A percentile compares a stretch with the other conserved stretches of the same genome.
Evolutionary conservation across 1,139 yeast genomes (phyloP).

Genomic region (Debaryomycetaceae sp.): DNA sequence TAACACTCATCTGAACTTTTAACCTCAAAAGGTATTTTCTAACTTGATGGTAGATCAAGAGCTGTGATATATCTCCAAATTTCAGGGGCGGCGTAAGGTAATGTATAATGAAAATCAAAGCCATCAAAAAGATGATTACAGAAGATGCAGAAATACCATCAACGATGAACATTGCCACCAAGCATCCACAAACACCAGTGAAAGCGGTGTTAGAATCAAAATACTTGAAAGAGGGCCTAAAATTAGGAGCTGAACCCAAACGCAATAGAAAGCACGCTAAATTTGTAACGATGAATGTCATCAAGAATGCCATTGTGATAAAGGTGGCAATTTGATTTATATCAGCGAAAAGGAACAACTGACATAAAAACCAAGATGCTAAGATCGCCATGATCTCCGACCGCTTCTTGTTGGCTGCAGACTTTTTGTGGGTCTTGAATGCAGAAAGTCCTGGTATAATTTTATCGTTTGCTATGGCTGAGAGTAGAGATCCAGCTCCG

Average conservation of each 20-base stretch:
- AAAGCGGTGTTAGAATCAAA: constrained; percentile 82
- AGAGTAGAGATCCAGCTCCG: constrained; percentile 87
- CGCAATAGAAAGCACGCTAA: constrained; percentile 86
- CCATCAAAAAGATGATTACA: constrained; percentile 61
- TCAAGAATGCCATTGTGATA: constrained; percentile 92
- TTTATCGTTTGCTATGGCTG: constrained; percentile 85
- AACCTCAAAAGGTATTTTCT: constrained; percentile 80
- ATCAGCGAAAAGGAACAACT: constrained; percentile 79
- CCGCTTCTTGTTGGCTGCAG: constrained; percentile 47
- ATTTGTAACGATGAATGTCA: constrained; percentile 93
- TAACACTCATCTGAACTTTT: constrained; percentile 82
- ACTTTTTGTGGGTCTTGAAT: constrained; percentile 50
- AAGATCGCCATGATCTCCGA: constrained; percentile 51
- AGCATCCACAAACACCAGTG: constrained; percentile 64
- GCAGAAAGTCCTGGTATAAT: constrained; percentile 71
- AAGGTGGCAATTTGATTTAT: constrained; percentile 92
- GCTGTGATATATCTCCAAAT: constrained; percentile 97
- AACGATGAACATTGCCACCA: constrained; percentile 87
- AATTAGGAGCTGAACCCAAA: constrained; percentile 92
- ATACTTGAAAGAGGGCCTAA: constrained; percentile 88
- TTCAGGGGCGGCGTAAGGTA: constrained; percentile 90
- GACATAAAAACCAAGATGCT: constrained; percentile 79
- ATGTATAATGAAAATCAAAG: constrained; percentile 75
- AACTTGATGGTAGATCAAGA: constrained; percentile 91
- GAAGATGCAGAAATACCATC: constrained; percentile 86